A percentile compares a stretch with the other conserved stretches of the same genome.
Conservation (phyloP, 768 basidiomycete species). For the Melanogaster broomeanus region DNA sequence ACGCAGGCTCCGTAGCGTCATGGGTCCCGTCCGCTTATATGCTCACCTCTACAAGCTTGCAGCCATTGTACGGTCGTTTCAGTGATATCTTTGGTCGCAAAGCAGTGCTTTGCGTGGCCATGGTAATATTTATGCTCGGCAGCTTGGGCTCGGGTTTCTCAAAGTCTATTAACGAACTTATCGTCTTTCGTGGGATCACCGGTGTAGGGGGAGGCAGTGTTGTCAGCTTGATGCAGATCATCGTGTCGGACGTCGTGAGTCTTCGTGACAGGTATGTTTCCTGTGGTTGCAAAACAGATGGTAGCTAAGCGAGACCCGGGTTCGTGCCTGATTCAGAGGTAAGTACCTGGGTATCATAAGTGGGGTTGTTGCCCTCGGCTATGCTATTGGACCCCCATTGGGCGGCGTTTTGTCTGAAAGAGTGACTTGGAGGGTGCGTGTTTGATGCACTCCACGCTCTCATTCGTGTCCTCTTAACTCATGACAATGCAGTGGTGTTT, state of each 20-base stretch:
- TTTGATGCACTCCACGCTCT: slow-evolving; percentile 2
- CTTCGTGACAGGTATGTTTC: slow-evolving; percentile 57
- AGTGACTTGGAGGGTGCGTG: slow-evolving; percentile 58
- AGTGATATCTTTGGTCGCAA: slow-evolving; percentile 73
- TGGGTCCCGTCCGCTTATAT: slow-evolving; percentile 79
- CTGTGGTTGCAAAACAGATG: neutral
- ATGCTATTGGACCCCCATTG: slow-evolving; percentile 65
- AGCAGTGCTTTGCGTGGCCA: slow-evolving; percentile 52
- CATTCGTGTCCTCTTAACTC: neutral
- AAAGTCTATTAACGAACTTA: slow-evolving; percentile 63
- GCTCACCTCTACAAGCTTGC: slow-evolving; percentile 48
- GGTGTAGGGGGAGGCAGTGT: slow-evolving; percentile 75
- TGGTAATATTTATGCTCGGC: slow-evolving; percentile 66
- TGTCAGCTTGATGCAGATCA: slow-evolving; percentile 67
- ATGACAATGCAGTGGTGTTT: slow-evolving; percentile 60
- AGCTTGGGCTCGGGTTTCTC: slow-evolving; percentile 69
- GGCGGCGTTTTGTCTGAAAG: slow-evolving; percentile 67
- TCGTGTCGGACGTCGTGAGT: slow-evolving; percentile 74
- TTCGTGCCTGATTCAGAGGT: slow-evolving; percentile 41
- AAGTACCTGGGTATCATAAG: slow-evolving; percentile 81
- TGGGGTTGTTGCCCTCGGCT: slow-evolving; percentile 55
- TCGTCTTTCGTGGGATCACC: slow-evolving; percentile 67
- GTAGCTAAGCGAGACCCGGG: neutral
- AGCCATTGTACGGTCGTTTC: slow-evolving; percentile 57
- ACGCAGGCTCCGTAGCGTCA: slow-evolving; percentile 46